Conservation (phyloP, 257 asterid species). For the Anisodus acutangulus region DNA sequence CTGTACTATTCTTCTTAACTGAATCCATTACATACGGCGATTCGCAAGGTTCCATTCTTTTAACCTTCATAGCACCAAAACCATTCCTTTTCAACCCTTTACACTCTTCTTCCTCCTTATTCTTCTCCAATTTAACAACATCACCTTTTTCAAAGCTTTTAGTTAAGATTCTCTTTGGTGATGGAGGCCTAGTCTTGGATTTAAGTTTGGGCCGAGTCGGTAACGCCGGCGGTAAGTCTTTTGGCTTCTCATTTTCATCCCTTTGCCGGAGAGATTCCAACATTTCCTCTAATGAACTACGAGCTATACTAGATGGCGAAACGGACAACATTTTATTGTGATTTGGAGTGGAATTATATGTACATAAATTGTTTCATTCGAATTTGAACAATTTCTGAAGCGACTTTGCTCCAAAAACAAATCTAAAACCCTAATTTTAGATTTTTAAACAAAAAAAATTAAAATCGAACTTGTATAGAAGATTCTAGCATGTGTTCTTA, state of each 20-base stretch:
- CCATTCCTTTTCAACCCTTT: constrained; percentile 37
- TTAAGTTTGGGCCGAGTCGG: constrained; percentile 75
- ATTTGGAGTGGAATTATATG: background rate
- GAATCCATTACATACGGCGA: constrained; percentile 49
- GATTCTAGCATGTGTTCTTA: background rate
- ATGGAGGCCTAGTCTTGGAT: constrained; percentile 71
- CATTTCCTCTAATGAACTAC: constrained; percentile 97
- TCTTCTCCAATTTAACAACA: constrained; percentile 34
- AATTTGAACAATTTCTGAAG: background rate
- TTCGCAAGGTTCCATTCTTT: constrained; percentile 49
- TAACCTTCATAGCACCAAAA: constrained; percentile 55
- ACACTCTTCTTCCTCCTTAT: constrained; percentile 20
- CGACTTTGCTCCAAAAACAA: constrained; percentile 45
- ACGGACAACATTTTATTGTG: constrained; percentile 52
- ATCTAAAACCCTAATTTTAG: constrained; percentile 42
- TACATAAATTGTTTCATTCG: background rate
- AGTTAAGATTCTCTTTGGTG: constrained; percentile 60
- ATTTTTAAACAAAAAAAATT: too few species aligned
- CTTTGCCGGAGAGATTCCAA: constrained; percentile 74
- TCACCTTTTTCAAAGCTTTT: constrained; percentile 42
- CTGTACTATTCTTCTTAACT: constrained; percentile 32
- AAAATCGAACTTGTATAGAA: too few species aligned
- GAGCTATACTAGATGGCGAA: constrained; percentile 56
- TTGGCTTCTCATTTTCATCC: constrained; percentile 63
- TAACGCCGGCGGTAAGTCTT: constrained; percentile 84